Evolutionary conservation across 1,284 basidiomycete genomes (phyloP), one percentile per base, ranked within the genome.

Genomic region (Marasmius oreades): DNA sequence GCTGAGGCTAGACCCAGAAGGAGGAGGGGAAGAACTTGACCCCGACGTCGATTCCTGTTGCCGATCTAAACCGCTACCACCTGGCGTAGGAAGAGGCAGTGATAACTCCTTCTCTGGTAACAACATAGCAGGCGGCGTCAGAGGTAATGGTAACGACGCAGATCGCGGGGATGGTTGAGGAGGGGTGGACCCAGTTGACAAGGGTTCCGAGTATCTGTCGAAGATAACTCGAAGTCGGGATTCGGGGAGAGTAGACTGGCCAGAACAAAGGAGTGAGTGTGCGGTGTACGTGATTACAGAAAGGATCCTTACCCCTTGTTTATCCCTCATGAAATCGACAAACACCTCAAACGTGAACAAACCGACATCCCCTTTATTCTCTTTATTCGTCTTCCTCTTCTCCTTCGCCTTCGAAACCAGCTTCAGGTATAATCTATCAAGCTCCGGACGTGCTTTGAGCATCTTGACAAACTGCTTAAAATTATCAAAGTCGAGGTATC

Each of bases 391-490:
- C 66, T 63, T 5, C 73, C 77, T 1, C 70, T 42, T 42, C 39
- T 20, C 39, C 16, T 7, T 16, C 12, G 69, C 71, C 5, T 66
- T 67, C 0, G 64, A 66, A 20, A 76, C 70, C 14, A 91, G 67
- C 55, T 76, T 78, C 63, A 80, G 79, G 69, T 86, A 88, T 2
- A 95, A 68, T 1, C 75, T 66, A 53, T 90, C 85, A 3, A 98
- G 73, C 61, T 98, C 96, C 0, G 88, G 85, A 20, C 96, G 81
- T 1, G 82, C 79, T 67, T 96, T 96, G 55, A 97, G 78, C 5
- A 90, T 75, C 66, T 89, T 90, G 62, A 98, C 92, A 61, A 98
- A 95, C 16, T 77, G 77, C 60, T 90, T 89, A 67, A 98, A 98
- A 58, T 90, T 87, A 2, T 80, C 68, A 67, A 96, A 94, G 70